Evolutionary conservation across 2,329 filamentous ascomycete genomes (phyloP), one percentile per base, ranked within the genome.

Genomic region (Gnomoniopsis sp.): DNA sequence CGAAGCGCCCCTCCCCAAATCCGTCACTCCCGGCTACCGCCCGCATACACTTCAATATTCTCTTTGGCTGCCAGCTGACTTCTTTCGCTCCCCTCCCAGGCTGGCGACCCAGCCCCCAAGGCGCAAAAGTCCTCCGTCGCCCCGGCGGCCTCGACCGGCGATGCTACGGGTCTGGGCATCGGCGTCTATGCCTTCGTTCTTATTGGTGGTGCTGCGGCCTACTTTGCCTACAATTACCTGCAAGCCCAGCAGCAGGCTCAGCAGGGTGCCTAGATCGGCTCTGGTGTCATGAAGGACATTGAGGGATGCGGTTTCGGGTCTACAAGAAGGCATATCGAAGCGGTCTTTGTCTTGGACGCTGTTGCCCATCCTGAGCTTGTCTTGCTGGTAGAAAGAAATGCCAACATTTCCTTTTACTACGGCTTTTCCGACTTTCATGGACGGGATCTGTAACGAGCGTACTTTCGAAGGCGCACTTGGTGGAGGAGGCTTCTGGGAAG

Each of bases 221-320:
- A 91, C 78, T 84, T 83, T 67, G 90, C 83, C 68, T 97, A 93
- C 82, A 88, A 93, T 76, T 96, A 95, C 80, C 74, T 96, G 68
- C 87, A 93, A 79, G 77, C 81, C 72, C 75, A 81, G 67, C 70
- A 78, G 64, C 63, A 49, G 46, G 41, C 53, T 22, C 58, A 61
- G 58, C 44, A 55, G 48, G 52, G 44, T 23, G 22, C 54, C 17
- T 57, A 57, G 49, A 36, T 6, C 19, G 41, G 22, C 17, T 14
- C 22, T 50, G 8, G 3, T 49, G 23, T 41, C 6, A 4, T n/a
- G n/a, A 34, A n/a, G 38, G 26, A 12, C 22, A 23, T 41, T 23
- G 23, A 12, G 52, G 23, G 21, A 8, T 21, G 17, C 26, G 46
- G 51, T 14, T 23, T 12, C 19, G 7, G 15, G 6, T 7, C 19